Percentiles rank a stretch among this genome's conserved stretches.
Evolutionary conservation across 2,329 filamentous ascomycete genomes (phyloP).

Genomic region (Dendrostoma leiphaemia): DNA sequence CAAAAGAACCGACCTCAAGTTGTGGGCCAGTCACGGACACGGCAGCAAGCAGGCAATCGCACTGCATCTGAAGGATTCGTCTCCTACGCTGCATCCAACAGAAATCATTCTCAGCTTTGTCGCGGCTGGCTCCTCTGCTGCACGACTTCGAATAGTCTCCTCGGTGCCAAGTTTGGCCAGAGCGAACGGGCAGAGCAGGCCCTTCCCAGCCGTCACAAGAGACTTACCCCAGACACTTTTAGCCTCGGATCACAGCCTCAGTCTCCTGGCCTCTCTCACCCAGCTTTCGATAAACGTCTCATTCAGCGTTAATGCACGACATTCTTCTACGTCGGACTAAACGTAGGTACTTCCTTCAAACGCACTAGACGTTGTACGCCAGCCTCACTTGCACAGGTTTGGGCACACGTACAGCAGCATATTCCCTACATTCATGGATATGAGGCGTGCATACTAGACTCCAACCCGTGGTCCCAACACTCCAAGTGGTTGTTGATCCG

Average conservation of each 20-base stretch:
- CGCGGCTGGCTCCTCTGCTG: neutral
- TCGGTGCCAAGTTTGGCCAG: too few species aligned
- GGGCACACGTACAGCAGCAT: neutral
- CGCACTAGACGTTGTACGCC: neutral
- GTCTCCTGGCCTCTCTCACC: neutral
- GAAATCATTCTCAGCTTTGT: neutral
- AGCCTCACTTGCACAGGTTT: neutral
- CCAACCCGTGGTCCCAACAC: neutral
- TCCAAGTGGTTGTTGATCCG: neutral
- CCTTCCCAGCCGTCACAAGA: neutral
- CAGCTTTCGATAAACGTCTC: neutral
- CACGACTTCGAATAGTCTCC: too few species aligned
- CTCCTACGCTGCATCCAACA: too few species aligned
- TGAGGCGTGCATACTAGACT: neutral
- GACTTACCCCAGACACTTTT: neutral
- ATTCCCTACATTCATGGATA: neutral
- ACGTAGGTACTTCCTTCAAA: neutral
- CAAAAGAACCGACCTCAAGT: too few species aligned
- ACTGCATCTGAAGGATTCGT: neutral
- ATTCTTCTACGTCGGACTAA: neutral
- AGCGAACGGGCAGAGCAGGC: neutral
- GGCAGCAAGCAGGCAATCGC: neutral
- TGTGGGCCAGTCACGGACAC: neutral
- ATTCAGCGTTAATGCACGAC: constrained; percentile 7
- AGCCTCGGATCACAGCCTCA: neutral